Evolutionary conservation across 352 stramenopile genomes (phyloP).

Genomic region (Elongisporangium anandrum): DNA sequence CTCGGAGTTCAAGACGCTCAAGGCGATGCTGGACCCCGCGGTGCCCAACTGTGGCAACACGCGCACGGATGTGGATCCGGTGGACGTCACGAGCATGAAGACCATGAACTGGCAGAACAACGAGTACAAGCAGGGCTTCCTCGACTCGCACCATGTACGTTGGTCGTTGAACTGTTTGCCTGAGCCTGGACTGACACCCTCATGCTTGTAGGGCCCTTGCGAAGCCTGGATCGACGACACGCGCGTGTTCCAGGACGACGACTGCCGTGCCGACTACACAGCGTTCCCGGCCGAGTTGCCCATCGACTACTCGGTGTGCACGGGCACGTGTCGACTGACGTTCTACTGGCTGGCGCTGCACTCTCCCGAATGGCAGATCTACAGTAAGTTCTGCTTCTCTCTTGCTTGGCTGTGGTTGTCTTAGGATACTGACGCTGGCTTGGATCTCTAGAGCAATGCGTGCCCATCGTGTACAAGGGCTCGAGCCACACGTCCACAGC

Average conservation of each 20-base stretch:
- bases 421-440: neutral
- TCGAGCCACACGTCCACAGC: neutral
- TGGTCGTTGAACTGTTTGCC: too few species aligned
- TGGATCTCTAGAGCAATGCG: slow-evolving; percentile 12
- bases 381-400: slow-evolving; percentile 7
- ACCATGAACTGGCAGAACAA: slow-evolving; percentile 24
- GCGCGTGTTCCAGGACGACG: slow-evolving; percentile 11
- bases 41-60: slow-evolving; percentile 12
- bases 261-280: slow-evolving; percentile 20
- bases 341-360: slow-evolving; percentile 40
- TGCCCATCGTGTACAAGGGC: slow-evolving; percentile 12
- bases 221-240: slow-evolving; percentile 28
- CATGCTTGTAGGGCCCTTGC: slow-evolving; percentile 12
- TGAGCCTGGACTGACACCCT: neutral
- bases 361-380: slow-evolving; percentile 20
- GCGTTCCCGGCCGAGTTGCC: slow-evolving; percentile 23
- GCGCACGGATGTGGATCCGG: neutral
- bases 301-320: slow-evolving; percentile 29
- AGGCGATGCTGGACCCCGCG: slow-evolving; percentile 12
- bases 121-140: slow-evolving; percentile 14
- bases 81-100: slow-evolving; percentile 13
- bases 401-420: neutral
- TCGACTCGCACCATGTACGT: slow-evolving; percentile 12
- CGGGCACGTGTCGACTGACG: slow-evolving; percentile 23
- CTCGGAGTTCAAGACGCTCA: slow-evolving; percentile 8